Percentiles rank a stretch among this genome's conserved stretches.
phyloP scores from a whole-genome alignment of 2,329 filamentous ascomycete species.

The Mycosphaerella sp. region DNA sequence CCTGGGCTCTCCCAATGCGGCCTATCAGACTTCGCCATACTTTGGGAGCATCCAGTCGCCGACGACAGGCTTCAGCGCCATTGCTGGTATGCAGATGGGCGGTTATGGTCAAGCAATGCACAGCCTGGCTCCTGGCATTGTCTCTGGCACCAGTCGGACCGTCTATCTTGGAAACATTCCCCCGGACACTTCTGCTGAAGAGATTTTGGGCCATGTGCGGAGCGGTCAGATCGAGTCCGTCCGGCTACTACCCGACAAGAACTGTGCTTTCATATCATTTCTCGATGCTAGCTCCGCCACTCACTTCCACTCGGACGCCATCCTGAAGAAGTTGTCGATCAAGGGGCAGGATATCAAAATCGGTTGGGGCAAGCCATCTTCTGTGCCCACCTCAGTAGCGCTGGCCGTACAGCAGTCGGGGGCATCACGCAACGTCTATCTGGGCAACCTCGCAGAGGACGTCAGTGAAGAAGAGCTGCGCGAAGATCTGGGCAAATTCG shows the following conservation, averaged over 20 bases:
- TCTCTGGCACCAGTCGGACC: constrained; percentile 88
- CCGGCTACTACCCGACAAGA: constrained; percentile 93
- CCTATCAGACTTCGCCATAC: constrained; percentile 76
- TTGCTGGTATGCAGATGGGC: constrained; percentile 43
- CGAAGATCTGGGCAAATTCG: constrained; percentile 93
- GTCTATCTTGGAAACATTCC: constrained; percentile 98
- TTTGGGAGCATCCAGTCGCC: constrained; percentile 79
- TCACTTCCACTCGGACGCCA: constrained; percentile 98
- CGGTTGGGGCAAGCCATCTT: constrained; percentile 97
- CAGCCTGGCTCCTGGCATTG: constrained; percentile 64
- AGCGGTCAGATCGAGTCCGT: constrained; percentile 99
- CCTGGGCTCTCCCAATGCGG: constrained; percentile 77
- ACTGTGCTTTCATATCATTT: constrained; percentile 99
- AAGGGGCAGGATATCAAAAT: constrained; percentile 99
- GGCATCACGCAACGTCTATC: constrained; percentile 92
- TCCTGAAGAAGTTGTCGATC: constrained; percentile 98
- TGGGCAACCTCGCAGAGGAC: constrained; percentile 88
- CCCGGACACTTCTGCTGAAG: constrained; percentile 93
- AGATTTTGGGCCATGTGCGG: constrained; percentile 90
- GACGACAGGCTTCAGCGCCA: constrained; percentile 63
- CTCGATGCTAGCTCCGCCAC: constrained; percentile 95
- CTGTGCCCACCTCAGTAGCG: constrained; percentile 95
- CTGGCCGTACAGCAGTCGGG: constrained; percentile 95
- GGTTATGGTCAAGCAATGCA: constrained; percentile 48
- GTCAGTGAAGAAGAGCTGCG: constrained; percentile 85